These are phyloP conservation scores for Penicillium alfredii DNA, from an alignment of 495 filamentous ascomycete genomes.

Conservation along the genomic window DNA sequence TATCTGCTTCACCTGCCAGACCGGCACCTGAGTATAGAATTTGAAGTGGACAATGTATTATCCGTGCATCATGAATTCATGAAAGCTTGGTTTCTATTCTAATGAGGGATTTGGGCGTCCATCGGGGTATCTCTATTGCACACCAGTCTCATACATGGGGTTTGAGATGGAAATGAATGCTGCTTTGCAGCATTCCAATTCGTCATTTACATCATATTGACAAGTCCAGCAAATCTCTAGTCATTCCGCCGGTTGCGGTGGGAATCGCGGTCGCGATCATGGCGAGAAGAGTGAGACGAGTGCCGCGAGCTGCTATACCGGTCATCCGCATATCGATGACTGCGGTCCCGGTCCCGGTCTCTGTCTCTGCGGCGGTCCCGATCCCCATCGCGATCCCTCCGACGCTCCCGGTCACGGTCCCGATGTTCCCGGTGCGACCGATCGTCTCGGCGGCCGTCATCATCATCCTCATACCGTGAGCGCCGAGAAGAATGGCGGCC, in stretches of 20 bases:
- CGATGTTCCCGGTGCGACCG: slow-evolving; percentile 29
- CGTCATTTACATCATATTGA: slow-evolving; percentile 9
- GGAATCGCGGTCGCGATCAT: slow-evolving; percentile 30
- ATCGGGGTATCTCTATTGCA: slow-evolving; percentile 23
- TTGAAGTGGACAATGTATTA: too few species aligned
- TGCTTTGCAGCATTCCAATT: slow-evolving; percentile 1
- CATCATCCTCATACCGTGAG: slow-evolving; percentile 29
- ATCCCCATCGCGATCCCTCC: slow-evolving; percentile 24
- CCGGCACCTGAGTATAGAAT: too few species aligned
- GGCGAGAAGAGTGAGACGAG: slow-evolving; percentile 28
- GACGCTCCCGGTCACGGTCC: slow-evolving; percentile 23
- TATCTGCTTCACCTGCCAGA: too few species aligned
- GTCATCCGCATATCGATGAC: slow-evolving; percentile 28
- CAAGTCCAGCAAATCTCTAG: slow-evolving; percentile 6
- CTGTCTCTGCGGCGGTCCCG: slow-evolving; percentile 29
- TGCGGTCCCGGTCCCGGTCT: slow-evolving; percentile 23
- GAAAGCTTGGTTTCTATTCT: too few species aligned
- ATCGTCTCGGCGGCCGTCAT: slow-evolving; percentile 24
- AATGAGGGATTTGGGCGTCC: too few species aligned
- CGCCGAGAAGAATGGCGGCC: slow-evolving; percentile 30
- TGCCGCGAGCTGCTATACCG: slow-evolving; percentile 30
- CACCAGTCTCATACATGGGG: neutral
- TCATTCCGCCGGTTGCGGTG: slow-evolving; percentile 29
- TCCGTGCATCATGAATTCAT: slow-evolving; percentile 3
- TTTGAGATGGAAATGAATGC: neutral